Evolutionary conservation across 768 basidiomycete genomes (phyloP).

Genomic region (Gloeophyllum trabeum): DNA sequence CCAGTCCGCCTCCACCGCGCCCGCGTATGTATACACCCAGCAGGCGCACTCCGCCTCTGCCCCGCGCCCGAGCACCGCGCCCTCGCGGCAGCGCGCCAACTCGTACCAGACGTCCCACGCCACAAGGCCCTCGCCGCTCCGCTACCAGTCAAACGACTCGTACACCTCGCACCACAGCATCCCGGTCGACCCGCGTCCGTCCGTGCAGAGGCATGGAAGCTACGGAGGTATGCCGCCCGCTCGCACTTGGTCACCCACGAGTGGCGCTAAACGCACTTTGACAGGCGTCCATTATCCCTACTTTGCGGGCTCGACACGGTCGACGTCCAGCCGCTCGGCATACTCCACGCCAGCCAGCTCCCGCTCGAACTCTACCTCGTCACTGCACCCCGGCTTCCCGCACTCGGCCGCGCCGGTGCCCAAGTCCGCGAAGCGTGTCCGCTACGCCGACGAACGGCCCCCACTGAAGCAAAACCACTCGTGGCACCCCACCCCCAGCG

Average conservation of each 20-base stretch:
- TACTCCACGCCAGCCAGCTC: slow-evolving; percentile 28
- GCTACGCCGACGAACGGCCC: slow-evolving; percentile 30
- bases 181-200: not conserved
- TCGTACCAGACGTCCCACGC: not conserved
- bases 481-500: slow-evolving; percentile 31
- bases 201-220: not conserved
- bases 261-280: too few species aligned
- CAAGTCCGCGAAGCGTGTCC: slow-evolving; percentile 27
- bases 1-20: not conserved
- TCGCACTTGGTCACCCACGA: too few species aligned
- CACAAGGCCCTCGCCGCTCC: not conserved
- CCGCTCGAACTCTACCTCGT: slow-evolving; percentile 41
- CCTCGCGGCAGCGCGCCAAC: not conserved
- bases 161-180: not conserved
- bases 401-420: slow-evolving; percentile 18
- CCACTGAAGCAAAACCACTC: slow-evolving; percentile 34
- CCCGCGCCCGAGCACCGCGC: not conserved
- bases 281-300: not conserved
- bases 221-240: too few species aligned
- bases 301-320: slow-evolving; percentile 18
- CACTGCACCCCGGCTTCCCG: slow-evolving; percentile 25
- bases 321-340: slow-evolving; percentile 13
- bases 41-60: not conserved
- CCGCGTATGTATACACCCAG: not conserved
- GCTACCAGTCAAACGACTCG: too few species aligned